Evolutionary conservation across 306 rosid species (phyloP).

Genomic region (Citrullus amarus): DNA sequence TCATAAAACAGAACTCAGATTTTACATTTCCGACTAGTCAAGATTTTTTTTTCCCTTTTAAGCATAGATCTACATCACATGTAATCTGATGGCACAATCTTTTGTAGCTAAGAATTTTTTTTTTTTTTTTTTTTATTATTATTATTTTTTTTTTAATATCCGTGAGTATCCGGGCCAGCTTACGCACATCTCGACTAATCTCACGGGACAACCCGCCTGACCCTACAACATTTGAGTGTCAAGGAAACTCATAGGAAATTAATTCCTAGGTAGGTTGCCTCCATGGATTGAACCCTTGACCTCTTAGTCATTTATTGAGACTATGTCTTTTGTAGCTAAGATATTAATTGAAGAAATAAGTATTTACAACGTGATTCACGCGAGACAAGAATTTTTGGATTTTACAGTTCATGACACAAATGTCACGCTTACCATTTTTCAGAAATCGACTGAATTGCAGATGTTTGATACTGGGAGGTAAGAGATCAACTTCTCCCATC

Average conservation of each 20-base stretch:
- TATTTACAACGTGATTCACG: neutral
- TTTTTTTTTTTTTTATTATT: too few species aligned
- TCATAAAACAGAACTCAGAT: neutral
- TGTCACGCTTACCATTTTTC: slow-evolving; percentile 40
- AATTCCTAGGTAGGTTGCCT: too few species aligned
- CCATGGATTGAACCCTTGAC: too few species aligned
- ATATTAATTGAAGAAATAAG: neutral
- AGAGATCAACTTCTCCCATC: slow-evolving; percentile 47
- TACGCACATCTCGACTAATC: too few species aligned
- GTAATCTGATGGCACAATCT: neutral
- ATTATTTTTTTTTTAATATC: too few species aligned
- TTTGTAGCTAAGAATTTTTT: neutral
- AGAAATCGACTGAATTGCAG: slow-evolving; percentile 60
- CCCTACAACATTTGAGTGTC: too few species aligned
- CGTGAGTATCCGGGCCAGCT: too few species aligned
- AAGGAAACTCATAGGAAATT: too few species aligned
- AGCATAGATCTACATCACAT: too few species aligned
- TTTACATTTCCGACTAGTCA: neutral
- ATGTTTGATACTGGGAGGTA: slow-evolving; percentile 64
- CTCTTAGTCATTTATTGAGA: too few species aligned
- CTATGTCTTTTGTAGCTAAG: neutral
- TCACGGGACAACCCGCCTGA: too few species aligned
- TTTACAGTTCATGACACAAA: neutral
- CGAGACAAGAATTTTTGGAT: neutral
- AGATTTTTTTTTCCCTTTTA: too few species aligned